Percentiles rank a stretch among this genome's conserved stretches.
These are phyloP conservation scores for Exophiala dermatitidis DNA, from an alignment of 2,329 filamentous ascomycete species.

Conservation along the genomic window DNA sequence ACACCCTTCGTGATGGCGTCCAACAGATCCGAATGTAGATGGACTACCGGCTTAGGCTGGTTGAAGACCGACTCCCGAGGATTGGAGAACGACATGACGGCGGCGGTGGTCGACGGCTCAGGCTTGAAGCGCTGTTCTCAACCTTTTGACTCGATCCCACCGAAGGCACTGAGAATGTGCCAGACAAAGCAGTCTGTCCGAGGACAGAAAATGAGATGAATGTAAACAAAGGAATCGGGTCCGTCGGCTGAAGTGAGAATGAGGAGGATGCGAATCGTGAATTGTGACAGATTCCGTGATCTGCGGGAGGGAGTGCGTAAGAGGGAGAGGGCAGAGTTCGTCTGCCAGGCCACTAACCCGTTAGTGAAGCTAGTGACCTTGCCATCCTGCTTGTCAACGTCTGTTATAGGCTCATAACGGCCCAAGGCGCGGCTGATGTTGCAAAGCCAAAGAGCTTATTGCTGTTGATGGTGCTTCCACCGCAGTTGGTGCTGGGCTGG, in stretches of 20 bases:
- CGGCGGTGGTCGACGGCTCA: neutral
- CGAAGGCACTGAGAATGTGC: neutral
- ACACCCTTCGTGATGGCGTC: constrained; percentile 43
- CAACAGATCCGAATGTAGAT: constrained; percentile 31
- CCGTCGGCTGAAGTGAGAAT: neutral
- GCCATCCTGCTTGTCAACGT: too few species aligned
- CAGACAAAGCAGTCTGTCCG: neutral
- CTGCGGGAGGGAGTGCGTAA: neutral
- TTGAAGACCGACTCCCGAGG: constrained; percentile 25
- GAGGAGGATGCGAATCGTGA: neutral
- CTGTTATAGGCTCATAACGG: too few species aligned
- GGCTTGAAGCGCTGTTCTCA: neutral
- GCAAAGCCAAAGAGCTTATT: too few species aligned
- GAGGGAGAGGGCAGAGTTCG: neutral
- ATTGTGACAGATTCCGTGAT: neutral
- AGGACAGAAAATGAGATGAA: neutral
- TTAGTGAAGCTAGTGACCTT: too few species aligned
- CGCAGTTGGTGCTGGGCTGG: too few species aligned
- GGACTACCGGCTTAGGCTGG: constrained; percentile 25
- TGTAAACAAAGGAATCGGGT: neutral
- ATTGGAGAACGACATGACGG: constrained; percentile 17
- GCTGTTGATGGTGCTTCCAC: too few species aligned
- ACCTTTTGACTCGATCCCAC: neutral
- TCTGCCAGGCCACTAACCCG: neutral
- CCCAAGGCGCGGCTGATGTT: too few species aligned